Percentiles rank a stretch among this genome's conserved stretches.
Conservation (phyloP, 805 yeast species). For the Grigorovia jiainica region DNA sequence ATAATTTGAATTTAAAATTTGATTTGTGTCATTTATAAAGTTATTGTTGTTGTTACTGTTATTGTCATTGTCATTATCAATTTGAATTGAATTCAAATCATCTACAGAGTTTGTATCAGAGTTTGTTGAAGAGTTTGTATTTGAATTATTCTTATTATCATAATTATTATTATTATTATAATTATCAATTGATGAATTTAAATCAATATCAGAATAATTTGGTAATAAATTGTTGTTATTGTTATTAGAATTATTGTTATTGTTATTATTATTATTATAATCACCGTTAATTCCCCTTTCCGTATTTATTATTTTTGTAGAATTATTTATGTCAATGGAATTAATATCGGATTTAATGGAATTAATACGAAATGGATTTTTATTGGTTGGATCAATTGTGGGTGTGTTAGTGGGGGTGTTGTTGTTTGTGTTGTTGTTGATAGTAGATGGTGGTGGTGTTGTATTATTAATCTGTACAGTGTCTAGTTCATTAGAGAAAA, state of each 20-base stretch:
- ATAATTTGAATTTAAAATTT: not conserved
- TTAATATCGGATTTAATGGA: too few species aligned
- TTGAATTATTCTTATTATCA: too few species aligned
- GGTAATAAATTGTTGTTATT: not conserved
- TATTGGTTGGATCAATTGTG: too few species aligned
- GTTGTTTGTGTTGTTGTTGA: not conserved
- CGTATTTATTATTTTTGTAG: too few species aligned
- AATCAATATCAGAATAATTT: not conserved
- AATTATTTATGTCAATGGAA: too few species aligned
- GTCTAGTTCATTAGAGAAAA: constrained; percentile 21
- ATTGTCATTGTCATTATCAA: not conserved
- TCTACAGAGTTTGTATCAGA: too few species aligned
- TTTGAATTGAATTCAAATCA: too few species aligned
- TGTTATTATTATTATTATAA: too few species aligned
- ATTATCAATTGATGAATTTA: not conserved
- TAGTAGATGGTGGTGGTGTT: too few species aligned
- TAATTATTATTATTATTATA: not conserved
- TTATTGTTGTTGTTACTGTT: not conserved
- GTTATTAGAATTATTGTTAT: too few species aligned
- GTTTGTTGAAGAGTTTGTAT: too few species aligned
- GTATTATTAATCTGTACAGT: not conserved
- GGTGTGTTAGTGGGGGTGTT: not conserved
- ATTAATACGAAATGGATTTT: not conserved
- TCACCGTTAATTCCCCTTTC: not conserved
- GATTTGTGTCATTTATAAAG: not conserved